Percentiles rank a stretch among this genome's conserved stretches.
phyloP scores from a whole-genome alignment of 2,329 filamentous ascomycete genomes.

The Falciphora oryzae region DNA sequence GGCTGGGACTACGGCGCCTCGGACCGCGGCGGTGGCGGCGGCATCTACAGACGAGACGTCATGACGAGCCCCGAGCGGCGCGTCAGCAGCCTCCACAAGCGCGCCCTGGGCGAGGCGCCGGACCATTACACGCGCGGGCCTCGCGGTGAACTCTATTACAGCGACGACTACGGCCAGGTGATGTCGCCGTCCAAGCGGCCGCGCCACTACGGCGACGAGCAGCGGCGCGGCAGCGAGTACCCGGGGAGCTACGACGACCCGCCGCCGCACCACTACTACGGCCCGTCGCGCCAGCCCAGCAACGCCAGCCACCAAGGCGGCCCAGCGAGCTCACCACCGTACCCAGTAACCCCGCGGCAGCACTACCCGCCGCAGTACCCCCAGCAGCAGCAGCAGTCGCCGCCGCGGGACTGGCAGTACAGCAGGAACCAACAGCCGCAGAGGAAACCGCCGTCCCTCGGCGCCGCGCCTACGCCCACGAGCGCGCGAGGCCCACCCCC shows the following conservation, averaged over 20 bases:
- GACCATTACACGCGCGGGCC: neutral
- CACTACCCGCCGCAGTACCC: slow-evolving; percentile 7
- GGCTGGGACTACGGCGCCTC: neutral
- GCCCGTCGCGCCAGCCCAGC: neutral
- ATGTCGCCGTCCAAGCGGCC: slow-evolving; percentile 32
- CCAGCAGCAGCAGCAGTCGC: slow-evolving; percentile 2
- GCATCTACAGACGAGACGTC: neutral
- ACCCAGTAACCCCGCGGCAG: neutral
- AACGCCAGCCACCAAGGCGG: too few species aligned
- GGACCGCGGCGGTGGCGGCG: neutral
- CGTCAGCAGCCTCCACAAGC: neutral
- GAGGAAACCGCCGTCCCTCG: neutral
- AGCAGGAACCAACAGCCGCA: neutral
- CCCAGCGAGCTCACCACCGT: neutral
- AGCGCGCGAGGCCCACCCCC: neutral
- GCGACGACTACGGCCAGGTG: slow-evolving; percentile 28
- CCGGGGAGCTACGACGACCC: too few species aligned
- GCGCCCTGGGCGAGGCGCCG: neutral
- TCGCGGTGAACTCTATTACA: slow-evolving; percentile 26
- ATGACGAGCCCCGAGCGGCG: neutral
- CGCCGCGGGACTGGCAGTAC: neutral
- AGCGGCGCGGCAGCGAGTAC: slow-evolving; percentile 13
- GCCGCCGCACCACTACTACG: neutral
- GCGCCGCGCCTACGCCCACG: neutral
- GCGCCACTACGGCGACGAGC: slow-evolving; percentile 22